Base-by-base conservation (phyloP, 371 early-diverging fungal species). In the Rhizomucor miehei region DNA sequence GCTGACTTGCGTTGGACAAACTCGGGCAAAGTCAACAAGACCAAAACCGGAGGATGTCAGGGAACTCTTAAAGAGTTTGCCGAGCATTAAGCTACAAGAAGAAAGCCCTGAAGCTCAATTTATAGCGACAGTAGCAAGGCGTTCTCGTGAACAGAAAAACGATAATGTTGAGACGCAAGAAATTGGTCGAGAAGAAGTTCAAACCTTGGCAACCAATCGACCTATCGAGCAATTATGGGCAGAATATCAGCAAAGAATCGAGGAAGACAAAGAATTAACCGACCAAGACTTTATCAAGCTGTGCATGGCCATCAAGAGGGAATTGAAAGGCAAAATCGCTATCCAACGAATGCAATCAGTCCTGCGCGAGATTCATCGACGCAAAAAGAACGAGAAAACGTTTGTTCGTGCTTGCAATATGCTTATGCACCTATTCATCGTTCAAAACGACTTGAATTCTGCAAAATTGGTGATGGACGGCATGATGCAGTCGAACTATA, bases 321-420 rank as follows among this genome's bases (percentile, higher is more conserved):
- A 41, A 41, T 14, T 16, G 41, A 19, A 14, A 6, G 19, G 19
- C 41, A 41, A 24, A 14, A 19, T 38, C 5, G 20, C 52, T 23
- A 52, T 61, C 14, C 37, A 51, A 6, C 62, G 61, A 1, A 36
- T 69, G 3, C 74, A 69, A 50, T 21, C 35, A 2, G 39, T 69
- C 3, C 20, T 73, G 38, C 56, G 63, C n/a, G 58, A 63, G 20
- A 51, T 67, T 23, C 60, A 58, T 19, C 47, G 50, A 36, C 53
- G 63, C 11, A 40, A 52, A 1, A 41, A 48, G 16, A 9, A 47
- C n/a, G 39, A 35, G 13, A n/a, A 48, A 13, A 55, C 51, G 0
- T 73, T 71, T 38, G 39, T 55, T 11, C 56, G 47, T 17, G 62
- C 62, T 1, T 73, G 70, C 57, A 77, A 73, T 25, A 71, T 69